Evolutionary conservation across 495 filamentous ascomycete genomes (phyloP).

Genomic region (Trichoderma reesei): DNA sequence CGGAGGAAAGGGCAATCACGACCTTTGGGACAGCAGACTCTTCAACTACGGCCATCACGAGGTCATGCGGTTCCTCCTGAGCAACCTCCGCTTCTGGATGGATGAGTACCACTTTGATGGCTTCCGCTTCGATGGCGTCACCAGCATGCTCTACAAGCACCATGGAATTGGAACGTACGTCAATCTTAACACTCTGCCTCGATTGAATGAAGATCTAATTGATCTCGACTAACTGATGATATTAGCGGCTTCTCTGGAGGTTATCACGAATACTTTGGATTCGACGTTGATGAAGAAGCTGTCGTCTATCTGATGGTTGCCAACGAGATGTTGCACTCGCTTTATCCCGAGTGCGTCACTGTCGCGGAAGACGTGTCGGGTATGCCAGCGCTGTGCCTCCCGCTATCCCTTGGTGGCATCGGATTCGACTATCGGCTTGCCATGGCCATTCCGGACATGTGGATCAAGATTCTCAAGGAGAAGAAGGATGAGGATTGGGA

Average conservation of each 20-base stretch:
- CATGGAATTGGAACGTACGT: conserved; percentile 97
- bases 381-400: conserved; percentile 89
- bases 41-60: conserved; percentile 97
- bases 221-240: conserved; percentile 6
- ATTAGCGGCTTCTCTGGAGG: conserved; percentile 89
- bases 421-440: conserved; percentile 96
- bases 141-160: conserved; percentile 92
- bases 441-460: conserved; percentile 98
- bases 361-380: conserved; percentile 96
- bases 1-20: conserved; percentile 72
- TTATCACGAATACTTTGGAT: conserved; percentile 96
- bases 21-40: conserved; percentile 88
- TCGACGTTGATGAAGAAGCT: conserved; percentile 86
- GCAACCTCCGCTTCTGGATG: conserved; percentile 98
- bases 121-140: conserved; percentile 96
- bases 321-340: conserved; percentile 86
- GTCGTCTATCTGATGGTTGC: conserved; percentile 93
- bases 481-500: conserved; percentile 89
- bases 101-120: conserved; percentile 95
- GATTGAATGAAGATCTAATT: too few relatives aligned
- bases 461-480: conserved; percentile 97
- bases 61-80: conserved; percentile 85
- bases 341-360: conserved; percentile 80
- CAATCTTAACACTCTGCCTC: too few relatives aligned
- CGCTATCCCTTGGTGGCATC: conserved; percentile 75